Conservation (phyloP, 2,329 filamentous ascomycete species). For the Seiridium unicorne region DNA sequence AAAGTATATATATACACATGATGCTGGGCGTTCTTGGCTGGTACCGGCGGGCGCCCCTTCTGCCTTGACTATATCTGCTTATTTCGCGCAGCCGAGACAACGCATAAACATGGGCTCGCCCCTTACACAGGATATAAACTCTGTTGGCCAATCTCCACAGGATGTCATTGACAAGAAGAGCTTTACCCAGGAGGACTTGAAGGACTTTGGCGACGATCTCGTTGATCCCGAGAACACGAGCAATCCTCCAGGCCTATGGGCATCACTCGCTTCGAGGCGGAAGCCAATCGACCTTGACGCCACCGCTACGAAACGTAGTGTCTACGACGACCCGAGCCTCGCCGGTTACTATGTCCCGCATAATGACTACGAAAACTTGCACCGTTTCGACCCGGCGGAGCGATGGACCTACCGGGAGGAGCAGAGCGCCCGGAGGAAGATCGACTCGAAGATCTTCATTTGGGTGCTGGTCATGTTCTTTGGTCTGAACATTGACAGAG, state of each 20-base stretch:
- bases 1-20: background rate
- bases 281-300: background rate
- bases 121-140: background rate
- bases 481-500: slow-evolving; percentile 19
- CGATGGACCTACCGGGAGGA: slow-evolving; percentile 35
- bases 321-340: background rate
- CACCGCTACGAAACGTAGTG: background rate
- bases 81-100: background rate
- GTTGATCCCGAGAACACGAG: background rate
- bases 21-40: background rate
- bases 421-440: slow-evolving; percentile 28
- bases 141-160: background rate
- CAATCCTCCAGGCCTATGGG: background rate
- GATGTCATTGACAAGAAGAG: background rate
- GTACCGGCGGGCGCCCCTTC: background rate
- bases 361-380: slow-evolving; percentile 33
- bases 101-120: background rate
- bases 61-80: background rate
- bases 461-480: slow-evolving; percentile 26
- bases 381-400: slow-evolving; percentile 30
- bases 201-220: background rate
- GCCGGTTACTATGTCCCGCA: slow-evolving; percentile 14
- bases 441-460: slow-evolving; percentile 37
- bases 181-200: background rate
- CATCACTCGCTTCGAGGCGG: background rate